phyloP scores from a whole-genome alignment of 2,329 filamentous ascomycete genomes.

The Chaetomium strumarium region DNA sequence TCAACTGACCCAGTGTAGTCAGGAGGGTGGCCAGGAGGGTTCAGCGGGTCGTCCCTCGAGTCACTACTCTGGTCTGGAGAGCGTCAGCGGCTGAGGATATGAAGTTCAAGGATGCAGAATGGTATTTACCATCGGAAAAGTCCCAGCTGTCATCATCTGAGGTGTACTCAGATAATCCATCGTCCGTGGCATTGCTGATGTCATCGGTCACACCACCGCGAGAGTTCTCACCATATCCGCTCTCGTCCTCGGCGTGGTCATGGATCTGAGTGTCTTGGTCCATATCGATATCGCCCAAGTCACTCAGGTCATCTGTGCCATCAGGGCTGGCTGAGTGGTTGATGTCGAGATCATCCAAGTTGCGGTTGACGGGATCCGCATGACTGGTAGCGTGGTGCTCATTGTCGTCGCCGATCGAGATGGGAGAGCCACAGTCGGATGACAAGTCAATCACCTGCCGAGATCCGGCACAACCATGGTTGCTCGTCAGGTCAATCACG shows the following conservation, averaged over 20 bases:
- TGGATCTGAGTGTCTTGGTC: neutral
- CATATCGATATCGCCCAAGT: neutral
- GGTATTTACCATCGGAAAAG: neutral
- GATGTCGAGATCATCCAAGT: no score
- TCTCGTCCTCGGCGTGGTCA: neutral
- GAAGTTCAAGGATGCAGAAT: neutral
- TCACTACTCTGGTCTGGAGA: neutral
- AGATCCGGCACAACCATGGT: neutral
- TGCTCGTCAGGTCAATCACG: slow-evolving; percentile 20
- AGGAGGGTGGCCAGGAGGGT: no score
- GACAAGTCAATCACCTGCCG: slow-evolving; percentile 18
- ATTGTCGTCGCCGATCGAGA: slow-evolving; percentile 1
- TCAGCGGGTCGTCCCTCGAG: neutral
- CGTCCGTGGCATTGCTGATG: neutral
- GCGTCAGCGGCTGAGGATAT: neutral
- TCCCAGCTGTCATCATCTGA: slow-evolving; percentile 2
- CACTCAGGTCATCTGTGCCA: neutral
- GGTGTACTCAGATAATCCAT: neutral
- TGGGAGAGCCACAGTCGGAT: slow-evolving; percentile 6
- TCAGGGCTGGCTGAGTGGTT: neutral
- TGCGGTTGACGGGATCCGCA: no score
- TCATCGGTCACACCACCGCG: slow-evolving; percentile 6
- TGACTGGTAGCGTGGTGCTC: neutral
- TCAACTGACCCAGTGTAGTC: neutral
- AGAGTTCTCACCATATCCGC: neutral